A percentile compares a stretch with the other conserved stretches of the same genome.
These are phyloP conservation scores for Sporothrix phasma DNA, from an alignment of 2,329 filamentous ascomycete species.

Conservation along the genomic window DNA sequence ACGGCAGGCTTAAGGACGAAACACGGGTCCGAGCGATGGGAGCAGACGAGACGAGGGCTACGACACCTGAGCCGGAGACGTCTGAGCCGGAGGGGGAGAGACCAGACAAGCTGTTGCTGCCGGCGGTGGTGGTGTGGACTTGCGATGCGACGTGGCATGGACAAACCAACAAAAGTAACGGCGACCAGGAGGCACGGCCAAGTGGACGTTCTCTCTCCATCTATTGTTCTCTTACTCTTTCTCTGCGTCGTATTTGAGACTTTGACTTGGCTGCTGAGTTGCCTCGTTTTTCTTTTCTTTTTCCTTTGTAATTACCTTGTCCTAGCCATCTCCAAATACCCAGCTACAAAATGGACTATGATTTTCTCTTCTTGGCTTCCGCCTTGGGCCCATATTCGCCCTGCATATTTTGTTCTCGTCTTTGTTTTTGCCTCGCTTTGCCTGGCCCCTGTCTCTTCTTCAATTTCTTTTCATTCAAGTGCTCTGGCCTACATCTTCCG, in stretches of 20 bases:
- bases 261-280: background rate
- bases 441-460: background rate
- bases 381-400: background rate
- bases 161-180: background rate
- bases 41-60: no score
- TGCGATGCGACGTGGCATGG: background rate
- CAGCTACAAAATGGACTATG: conserved; percentile 10
- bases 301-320: background rate
- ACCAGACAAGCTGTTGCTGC: no score
- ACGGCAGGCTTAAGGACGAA: conserved; percentile 18
- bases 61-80: background rate
- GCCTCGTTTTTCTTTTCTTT: background rate
- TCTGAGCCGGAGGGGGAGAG: background rate
- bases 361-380: background rate
- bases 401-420: no score
- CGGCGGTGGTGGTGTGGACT: background rate
- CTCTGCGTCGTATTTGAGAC: background rate
- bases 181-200: background rate
- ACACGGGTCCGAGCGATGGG: no score
- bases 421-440: background rate
- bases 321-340: conserved; percentile 10
- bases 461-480: background rate
- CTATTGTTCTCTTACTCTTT: background rate
- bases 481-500: background rate
- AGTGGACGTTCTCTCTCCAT: background rate